These are phyloP conservation scores for Phialophora chinensis DNA, from an alignment of 2,329 filamentous ascomycete species.

Conservation along the genomic window DNA sequence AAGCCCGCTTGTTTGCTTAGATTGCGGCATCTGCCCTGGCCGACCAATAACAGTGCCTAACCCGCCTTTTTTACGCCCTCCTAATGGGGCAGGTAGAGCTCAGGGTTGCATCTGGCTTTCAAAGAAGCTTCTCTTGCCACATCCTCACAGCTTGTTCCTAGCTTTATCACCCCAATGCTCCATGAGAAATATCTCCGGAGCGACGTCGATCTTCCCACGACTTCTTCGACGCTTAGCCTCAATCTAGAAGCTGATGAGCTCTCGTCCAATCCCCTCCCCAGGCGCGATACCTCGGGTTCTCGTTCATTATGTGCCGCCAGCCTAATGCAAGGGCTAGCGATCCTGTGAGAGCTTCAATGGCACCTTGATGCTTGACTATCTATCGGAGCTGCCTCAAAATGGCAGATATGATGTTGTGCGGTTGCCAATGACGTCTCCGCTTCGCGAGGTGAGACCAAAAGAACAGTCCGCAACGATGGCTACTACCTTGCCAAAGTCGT, in stretches of 20 bases:
- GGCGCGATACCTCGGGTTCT: neutral
- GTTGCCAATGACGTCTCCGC: conserved; percentile 10
- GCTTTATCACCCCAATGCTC: conserved; percentile 12
- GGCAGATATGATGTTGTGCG: conserved; percentile 16
- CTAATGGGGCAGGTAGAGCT: conserved; percentile 5
- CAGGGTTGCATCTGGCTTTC: neutral
- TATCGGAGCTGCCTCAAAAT: conserved; percentile 11
- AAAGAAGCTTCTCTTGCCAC: conserved; percentile 8
- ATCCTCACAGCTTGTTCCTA: conserved; percentile 4
- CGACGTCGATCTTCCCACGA: conserved; percentile 7
- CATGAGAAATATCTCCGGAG: neutral
- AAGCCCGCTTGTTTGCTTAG: conserved; percentile 10
- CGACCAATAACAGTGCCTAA: conserved; percentile 8
- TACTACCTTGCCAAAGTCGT: neutral
- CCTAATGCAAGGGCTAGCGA: conserved; percentile 28
- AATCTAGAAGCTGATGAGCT: conserved; percentile 25
- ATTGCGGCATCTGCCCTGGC: conserved; percentile 13
- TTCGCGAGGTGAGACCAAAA: conserved; percentile 3
- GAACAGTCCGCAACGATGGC: neutral
- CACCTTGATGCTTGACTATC: conserved; percentile 22
- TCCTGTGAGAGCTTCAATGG: conserved; percentile 12
- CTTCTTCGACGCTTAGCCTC: conserved; percentile 15
- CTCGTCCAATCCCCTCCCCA: conserved; percentile 23
- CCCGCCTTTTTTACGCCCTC: neutral
- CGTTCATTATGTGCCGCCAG: conserved; percentile 1